Evolutionary conservation across 2,329 filamentous ascomycete species (phyloP).

Genomic region (Fusarium sp.): DNA sequence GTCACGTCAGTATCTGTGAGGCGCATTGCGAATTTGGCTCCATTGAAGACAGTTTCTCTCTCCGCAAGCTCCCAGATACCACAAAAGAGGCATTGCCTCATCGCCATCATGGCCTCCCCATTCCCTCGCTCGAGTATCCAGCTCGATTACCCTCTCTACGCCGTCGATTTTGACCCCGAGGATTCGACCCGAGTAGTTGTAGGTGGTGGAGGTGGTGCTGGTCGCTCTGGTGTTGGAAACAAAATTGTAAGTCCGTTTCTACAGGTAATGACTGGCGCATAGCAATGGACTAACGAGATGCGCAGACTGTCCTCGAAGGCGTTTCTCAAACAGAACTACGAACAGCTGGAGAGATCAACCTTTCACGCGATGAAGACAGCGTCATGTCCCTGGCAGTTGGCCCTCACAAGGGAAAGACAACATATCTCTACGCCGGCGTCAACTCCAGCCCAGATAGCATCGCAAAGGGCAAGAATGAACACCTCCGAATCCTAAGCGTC

Average conservation of each 20-base stretch:
- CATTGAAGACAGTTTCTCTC: not conserved
- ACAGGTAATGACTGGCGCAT: no score
- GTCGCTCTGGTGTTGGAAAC: constrained; percentile 84
- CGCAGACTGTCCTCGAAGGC: constrained; percentile 77
- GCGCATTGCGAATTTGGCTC: constrained; percentile 5
- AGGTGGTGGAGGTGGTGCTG: constrained; percentile 86
- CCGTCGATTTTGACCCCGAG: constrained; percentile 86
- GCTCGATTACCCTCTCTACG: constrained; percentile 85
- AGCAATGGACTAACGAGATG: constrained; percentile 20
- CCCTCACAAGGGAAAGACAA: constrained; percentile 64
- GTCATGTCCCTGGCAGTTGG: constrained; percentile 84
- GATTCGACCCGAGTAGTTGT: constrained; percentile 81
- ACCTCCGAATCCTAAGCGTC: constrained; percentile 81
- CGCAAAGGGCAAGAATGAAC: constrained; percentile 80
- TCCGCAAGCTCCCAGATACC: not conserved
- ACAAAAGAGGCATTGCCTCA: constrained; percentile 28
- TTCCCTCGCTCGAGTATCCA: constrained; percentile 69
- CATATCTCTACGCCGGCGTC: constrained; percentile 76
- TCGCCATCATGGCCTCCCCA: constrained; percentile 49
- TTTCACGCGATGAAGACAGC: constrained; percentile 87
- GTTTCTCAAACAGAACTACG: constrained; percentile 71
- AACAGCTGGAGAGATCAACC: constrained; percentile 76
- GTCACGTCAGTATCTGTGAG: constrained; percentile 7
- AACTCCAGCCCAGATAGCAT: constrained; percentile 82
- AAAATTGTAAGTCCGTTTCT: constrained; percentile 72